Base-by-base conservation (phyloP, 192 early-diverging fungal genomes). In the Podila epigama region DNA sequence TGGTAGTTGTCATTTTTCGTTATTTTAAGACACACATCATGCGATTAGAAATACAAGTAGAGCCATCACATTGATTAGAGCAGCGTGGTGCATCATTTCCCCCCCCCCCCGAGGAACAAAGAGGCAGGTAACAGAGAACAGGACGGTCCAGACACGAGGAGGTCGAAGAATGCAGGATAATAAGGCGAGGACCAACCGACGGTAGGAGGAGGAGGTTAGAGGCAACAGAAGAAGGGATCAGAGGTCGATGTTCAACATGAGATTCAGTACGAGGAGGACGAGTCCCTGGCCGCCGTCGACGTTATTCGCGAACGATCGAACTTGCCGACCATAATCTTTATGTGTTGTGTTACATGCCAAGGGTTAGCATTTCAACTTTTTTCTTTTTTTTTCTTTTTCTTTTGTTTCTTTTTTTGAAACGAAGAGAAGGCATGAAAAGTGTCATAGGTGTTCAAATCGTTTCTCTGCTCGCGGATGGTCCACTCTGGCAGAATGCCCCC, bases 261-360 rank as follows among this genome's bases (percentile, higher is more conserved):
- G 44, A 22, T 22, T 48, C 25, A 22, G 42, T 4, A 20, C 22
- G 42, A 20, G 41, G 44, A 48, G 44, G 44, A 48, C 1, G n/a
- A 48, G n/a, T 0, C n/a, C n/a, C n/a, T n/a, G n/a, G 41, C 20
- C 41, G 41, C 41, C 44, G 5, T 22, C 20, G 44, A 22, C 25
- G 1, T 48, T 44, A 9, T 48, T 22, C 44, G 25, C n/a, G 44
- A 18, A 22, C 44, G 44, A 48, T 48, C 20, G 44, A 48, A 48
- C 44, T 48, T 48, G 44, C 44, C 44, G 44, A 48, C 44, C 44
- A 48, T 48, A 48, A 22, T 22, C n/a, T 48, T 48, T 44, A 22
- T 48, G n/a, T 39, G 6, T 39, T 39, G 7, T 18, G 11, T 48
- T 48, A 48, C 25, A 48, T 48, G 41, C 41, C 20, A 22, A 48